Base-by-base conservation (phyloP, 2,329 filamentous ascomycete genomes). In the Trichoderma citrinoviride region DNA sequence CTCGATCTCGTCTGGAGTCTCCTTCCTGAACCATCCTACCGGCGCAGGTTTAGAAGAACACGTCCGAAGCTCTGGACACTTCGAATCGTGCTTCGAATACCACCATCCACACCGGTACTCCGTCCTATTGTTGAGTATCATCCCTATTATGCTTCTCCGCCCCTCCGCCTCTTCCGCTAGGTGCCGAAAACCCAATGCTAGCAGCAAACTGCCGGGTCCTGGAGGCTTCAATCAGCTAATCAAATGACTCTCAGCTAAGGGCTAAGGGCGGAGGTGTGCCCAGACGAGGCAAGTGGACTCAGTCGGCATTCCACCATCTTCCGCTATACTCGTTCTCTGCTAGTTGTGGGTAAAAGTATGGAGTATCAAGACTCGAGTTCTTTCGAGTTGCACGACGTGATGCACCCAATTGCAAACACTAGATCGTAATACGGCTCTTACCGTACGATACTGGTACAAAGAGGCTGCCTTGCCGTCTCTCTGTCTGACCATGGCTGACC, bases 281-380 rank as follows among this genome's bases (percentile, higher is more conserved):
- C 60, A 44, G 53, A 62, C 52, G 25, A 46, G 60, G 60, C n/a
- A 62, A 62, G 60, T 62, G 49, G 49, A 21, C 49, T 37, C 19
- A 29, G 49, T 27, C 33, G 33, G 21, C 12, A 8, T 21, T 47
- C 27, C 40, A 27, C 40, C 21, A 12, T 40, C 57, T 7, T 52
- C 57, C 33, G 33, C 46, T 27, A 41, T 40, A 40, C 49, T 52
- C n/a, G 33, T 33, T 33, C 12, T 41, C 33, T 41, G 37, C 47
- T 61, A 52, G 52, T 37, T n/a, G 50, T 19, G 21, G 21, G 17
- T n/a, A 14, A 17, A n/a, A n/a, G n/a, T n/a, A n/a, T n/a, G 23
- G 12, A 40, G 14, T 15, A 25, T 40, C 7, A 15, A 40, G n/a
- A 37, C 52, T 40, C 15, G 19, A 19, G 19, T 40, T 37, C 14